Percentiles rank a stretch among this genome's conserved stretches.
Evolutionary conservation across 1,139 yeast genomes (phyloP).

Genomic region (Candida albicans): DNA sequence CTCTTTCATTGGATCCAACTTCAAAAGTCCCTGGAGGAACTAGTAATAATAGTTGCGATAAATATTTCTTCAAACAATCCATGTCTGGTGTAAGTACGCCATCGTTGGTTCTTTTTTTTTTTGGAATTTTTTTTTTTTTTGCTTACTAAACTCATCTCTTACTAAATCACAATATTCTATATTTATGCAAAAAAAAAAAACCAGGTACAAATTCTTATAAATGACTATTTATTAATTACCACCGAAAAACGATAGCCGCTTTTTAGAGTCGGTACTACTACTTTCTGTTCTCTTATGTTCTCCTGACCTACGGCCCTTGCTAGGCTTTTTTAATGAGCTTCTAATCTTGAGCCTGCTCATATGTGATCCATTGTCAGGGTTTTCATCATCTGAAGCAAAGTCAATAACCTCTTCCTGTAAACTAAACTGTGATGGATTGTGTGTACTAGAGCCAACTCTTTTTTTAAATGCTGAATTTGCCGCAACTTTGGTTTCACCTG

Average conservation of each 20-base stretch:
- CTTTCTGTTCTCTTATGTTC: constrained; percentile 40
- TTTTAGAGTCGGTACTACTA: constrained; percentile 24
- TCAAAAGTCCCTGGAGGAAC: constrained; percentile 14
- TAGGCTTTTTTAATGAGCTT: constrained; percentile 37
- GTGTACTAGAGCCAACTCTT: constrained; percentile 27
- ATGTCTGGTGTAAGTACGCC: constrained; percentile 1
- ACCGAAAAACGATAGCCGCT: constrained; percentile 35
- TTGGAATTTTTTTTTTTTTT: background rate
- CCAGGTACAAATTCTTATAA: background rate
- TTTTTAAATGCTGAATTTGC: constrained; percentile 34
- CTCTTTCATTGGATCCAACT: constrained; percentile 2
- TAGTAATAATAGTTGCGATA: constrained; percentile 14
- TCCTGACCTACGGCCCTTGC: constrained; percentile 30
- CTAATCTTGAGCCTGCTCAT: constrained; percentile 47
- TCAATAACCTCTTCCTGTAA: constrained; percentile 49
- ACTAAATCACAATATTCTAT: constrained; percentile 2
- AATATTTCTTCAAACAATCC: constrained; percentile 11
- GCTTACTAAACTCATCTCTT: background rate
- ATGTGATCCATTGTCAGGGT: constrained; percentile 36
- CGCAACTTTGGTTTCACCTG: background rate
- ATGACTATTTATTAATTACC: constrained; percentile 9
- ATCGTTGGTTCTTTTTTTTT: background rate
- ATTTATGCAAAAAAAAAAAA: constrained; percentile 1
- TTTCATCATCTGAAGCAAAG: constrained; percentile 51
- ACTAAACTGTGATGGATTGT: constrained; percentile 33